Percentiles rank a stretch among this genome's conserved stretches.
Conservation (phyloP, 2,329 filamentous ascomycete genomes). For the Bimuria novae-zelandiae region DNA sequence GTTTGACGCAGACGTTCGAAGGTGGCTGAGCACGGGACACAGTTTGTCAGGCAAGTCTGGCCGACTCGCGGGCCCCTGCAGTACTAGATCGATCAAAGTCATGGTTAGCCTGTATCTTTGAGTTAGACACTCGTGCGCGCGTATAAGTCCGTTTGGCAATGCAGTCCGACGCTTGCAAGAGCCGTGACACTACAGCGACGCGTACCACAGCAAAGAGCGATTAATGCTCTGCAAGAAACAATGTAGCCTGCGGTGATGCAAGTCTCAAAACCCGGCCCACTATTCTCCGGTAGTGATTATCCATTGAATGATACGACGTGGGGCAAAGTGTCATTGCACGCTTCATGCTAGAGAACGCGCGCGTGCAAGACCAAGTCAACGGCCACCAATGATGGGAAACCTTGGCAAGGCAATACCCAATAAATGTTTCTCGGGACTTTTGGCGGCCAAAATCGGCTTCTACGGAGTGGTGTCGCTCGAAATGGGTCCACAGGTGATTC, state of each 20-base stretch:
- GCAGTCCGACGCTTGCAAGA: not conserved
- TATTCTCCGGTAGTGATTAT: not conserved
- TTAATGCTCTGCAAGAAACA: not conserved
- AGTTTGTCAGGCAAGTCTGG: slow-evolving; percentile 7
- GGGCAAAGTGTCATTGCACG: not conserved
- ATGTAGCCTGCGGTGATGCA: not conserved
- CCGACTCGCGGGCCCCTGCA: slow-evolving; percentile 12
- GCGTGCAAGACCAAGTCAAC: not conserved
- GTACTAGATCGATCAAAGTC: not conserved
- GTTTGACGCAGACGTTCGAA: slow-evolving; percentile 11
- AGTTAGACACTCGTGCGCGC: too few species aligned
- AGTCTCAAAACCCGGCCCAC: slow-evolving; percentile 1
- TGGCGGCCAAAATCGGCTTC: too few species aligned
- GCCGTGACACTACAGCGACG: not conserved
- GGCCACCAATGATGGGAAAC: not conserved
- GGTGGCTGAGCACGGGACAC: slow-evolving; percentile 14
- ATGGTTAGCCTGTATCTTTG: not conserved
- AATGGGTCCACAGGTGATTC: too few species aligned
- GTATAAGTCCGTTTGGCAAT: too few species aligned
- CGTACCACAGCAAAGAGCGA: not conserved
- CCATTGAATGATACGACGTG: not conserved
- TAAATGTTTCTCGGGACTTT: not conserved
- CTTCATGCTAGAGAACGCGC: not conserved
- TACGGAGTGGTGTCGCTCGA: too few species aligned
- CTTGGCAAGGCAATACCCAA: not conserved